These are phyloP conservation scores for Cyclotella baltica DNA, from an alignment of 108 stramenopile genomes.

Conservation along the genomic window DNA sequence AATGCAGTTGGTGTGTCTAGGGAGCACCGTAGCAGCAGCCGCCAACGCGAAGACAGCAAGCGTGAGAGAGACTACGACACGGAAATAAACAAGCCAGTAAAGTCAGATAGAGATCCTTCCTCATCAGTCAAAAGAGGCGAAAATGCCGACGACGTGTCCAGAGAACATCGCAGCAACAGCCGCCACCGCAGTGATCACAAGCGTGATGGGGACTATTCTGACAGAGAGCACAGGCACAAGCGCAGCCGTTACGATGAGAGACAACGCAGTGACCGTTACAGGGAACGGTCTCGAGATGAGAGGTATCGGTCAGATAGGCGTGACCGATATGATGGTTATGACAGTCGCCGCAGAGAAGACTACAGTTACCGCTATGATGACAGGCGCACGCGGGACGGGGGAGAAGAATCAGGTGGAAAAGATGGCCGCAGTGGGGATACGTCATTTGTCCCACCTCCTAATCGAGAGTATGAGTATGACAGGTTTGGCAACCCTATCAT, in stretches of 20 bases:
- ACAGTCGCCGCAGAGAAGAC: background rate
- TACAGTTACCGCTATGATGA: background rate
- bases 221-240: slow-evolving; percentile 13
- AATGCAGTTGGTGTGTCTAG: no score
- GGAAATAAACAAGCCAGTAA: no score
- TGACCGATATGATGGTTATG: background rate
- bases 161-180: background rate
- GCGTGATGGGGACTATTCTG: slow-evolving; percentile 2
- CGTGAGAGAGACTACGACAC: no score
- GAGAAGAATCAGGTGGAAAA: background rate
- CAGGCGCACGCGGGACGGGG: background rate
- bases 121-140: background rate
- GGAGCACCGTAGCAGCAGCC: background rate
- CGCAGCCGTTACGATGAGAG: slow-evolving; percentile 12
- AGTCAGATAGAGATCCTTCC: no score
- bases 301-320: slow-evolving; percentile 12
- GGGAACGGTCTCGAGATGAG: slow-evolving; percentile 14
- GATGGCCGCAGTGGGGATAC: background rate
- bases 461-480: slow-evolving; percentile 5
- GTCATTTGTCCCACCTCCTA: slow-evolving; percentile 17
- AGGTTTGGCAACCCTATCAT: slow-evolving; percentile 20
- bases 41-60: background rate
- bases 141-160: background rate
- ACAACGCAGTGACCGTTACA: background rate
- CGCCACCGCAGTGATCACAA: slow-evolving; percentile 15